phyloP scores from a whole-genome alignment of 768 basidiomycete genomes.

The Russula sp. region DNA sequence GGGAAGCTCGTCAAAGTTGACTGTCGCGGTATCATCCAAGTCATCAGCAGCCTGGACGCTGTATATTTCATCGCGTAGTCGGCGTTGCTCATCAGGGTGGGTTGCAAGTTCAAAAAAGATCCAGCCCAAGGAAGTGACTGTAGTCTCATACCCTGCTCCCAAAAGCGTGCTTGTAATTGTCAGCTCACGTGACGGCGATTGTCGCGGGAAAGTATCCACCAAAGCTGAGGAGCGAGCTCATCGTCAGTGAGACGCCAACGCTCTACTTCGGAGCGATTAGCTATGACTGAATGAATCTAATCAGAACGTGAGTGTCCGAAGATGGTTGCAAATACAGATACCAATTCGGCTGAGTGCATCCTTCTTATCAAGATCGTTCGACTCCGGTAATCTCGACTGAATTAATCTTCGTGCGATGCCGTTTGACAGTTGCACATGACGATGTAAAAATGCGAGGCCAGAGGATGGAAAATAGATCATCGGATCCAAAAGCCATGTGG shows the following conservation, averaged over 20 bases:
- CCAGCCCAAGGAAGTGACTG: slow-evolving; percentile 22
- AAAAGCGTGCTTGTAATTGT: slow-evolving; percentile 22
- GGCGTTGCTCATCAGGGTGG: slow-evolving; percentile 16
- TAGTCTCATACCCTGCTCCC: slow-evolving; percentile 23
- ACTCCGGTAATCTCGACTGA: background rate
- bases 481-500: slow-evolving; percentile 11
- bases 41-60: slow-evolving; percentile 4
- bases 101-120: slow-evolving; percentile 24
- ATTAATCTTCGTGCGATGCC: slow-evolving; percentile 19
- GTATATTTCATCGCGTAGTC: slow-evolving; percentile 29
- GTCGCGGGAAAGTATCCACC: background rate
- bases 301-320: background rate
- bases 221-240: slow-evolving; percentile 22
- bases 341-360: slow-evolving; percentile 26
- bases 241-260: slow-evolving; percentile 20
- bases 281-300: slow-evolving; percentile 11
- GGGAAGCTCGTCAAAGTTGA: slow-evolving; percentile 15
- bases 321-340: background rate
- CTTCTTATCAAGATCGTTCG: background rate
- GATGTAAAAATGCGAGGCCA: slow-evolving; percentile 25
- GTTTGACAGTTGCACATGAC: slow-evolving; percentile 19
- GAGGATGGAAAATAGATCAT: slow-evolving; percentile 23
- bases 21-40: background rate
- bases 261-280: slow-evolving; percentile 17
- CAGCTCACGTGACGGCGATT: background rate